These are phyloP conservation scores for Hansenula anomala DNA, from an alignment of 1,139 yeast genomes.

Conservation along the genomic window DNA sequence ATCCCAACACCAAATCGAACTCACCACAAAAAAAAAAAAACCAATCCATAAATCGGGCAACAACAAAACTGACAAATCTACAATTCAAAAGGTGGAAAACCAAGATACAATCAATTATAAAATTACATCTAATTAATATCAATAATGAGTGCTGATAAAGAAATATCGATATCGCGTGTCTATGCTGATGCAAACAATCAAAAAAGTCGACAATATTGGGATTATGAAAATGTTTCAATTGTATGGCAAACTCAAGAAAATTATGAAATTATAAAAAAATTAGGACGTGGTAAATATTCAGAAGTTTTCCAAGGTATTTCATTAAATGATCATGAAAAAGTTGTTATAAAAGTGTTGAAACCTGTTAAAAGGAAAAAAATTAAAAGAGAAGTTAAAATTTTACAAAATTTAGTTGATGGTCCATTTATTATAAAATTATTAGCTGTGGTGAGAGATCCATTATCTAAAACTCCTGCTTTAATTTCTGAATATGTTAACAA, in stretches of 20 bases:
- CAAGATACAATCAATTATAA: no score
- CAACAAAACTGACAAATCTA: no score
- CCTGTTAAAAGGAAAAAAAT: constrained; percentile 81
- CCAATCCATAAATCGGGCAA: neutral
- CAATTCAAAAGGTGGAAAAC: no score
- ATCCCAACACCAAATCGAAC: no score
- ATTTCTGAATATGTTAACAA: constrained; percentile 69
- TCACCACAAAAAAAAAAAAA: neutral
- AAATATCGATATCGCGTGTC: constrained; percentile 42
- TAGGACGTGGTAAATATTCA: constrained; percentile 77
- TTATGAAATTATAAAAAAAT: constrained; percentile 65
- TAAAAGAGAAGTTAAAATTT: constrained; percentile 68
- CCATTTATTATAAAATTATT: constrained; percentile 64
- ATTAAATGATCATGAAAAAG: constrained; percentile 38
- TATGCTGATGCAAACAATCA: constrained; percentile 61
- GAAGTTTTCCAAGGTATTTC: constrained; percentile 67
- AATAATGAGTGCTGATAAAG: neutral
- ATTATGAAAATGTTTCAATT: constrained; percentile 65
- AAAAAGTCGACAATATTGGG: constrained; percentile 73
- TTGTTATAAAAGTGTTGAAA: constrained; percentile 68
- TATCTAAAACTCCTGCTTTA: constrained; percentile 69
- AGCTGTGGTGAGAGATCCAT: constrained; percentile 74
- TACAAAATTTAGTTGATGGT: constrained; percentile 72
- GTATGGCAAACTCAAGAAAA: constrained; percentile 67
- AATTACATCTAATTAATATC: no score